phyloP scores from a whole-genome alignment of 176 grass and related monocot genomes.

The Musa schizocarpa region DNA sequence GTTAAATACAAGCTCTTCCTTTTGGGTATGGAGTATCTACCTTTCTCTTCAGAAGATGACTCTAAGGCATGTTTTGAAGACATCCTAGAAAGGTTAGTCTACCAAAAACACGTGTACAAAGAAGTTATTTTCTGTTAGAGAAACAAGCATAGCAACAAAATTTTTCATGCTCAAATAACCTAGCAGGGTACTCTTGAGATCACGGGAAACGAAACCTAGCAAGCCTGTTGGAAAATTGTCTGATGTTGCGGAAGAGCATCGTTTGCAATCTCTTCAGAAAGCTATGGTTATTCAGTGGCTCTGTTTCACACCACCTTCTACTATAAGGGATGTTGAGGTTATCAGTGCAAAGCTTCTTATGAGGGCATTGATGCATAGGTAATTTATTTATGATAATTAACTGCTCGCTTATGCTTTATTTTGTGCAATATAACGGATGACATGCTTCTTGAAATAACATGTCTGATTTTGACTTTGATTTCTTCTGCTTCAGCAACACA shows the following conservation, averaged over 20 bases:
- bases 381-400: conserved; percentile 13
- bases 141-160: conserved; percentile 6
- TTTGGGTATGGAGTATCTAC: conserved; percentile 82
- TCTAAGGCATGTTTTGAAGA: conserved; percentile 82
- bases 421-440: background rate
- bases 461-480: conserved; percentile 28
- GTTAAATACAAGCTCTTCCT: conserved; percentile 89
- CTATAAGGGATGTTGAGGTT: conserved; percentile 51
- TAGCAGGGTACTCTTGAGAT: conserved; percentile 77
- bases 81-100: conserved; percentile 76
- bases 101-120: conserved; percentile 4
- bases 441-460: background rate
- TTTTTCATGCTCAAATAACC: background rate
- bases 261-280: conserved; percentile 85
- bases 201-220: conserved; percentile 55
- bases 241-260: conserved; percentile 65
- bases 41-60: conserved; percentile 57
- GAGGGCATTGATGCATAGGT: conserved; percentile 86
- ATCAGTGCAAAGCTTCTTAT: conserved; percentile 84
- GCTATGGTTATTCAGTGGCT: conserved; percentile 97
- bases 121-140: conserved; percentile 12
- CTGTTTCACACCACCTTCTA: conserved; percentile 82
- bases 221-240: conserved; percentile 45
- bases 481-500: conserved; percentile 59
- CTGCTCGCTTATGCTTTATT: background rate